A percentile compares a stretch with the other conserved stretches of the same genome.
Evolutionary conservation across 139 green algal genomes (phyloP).

Genomic region (Prasinococcaceae sp.): DNA sequence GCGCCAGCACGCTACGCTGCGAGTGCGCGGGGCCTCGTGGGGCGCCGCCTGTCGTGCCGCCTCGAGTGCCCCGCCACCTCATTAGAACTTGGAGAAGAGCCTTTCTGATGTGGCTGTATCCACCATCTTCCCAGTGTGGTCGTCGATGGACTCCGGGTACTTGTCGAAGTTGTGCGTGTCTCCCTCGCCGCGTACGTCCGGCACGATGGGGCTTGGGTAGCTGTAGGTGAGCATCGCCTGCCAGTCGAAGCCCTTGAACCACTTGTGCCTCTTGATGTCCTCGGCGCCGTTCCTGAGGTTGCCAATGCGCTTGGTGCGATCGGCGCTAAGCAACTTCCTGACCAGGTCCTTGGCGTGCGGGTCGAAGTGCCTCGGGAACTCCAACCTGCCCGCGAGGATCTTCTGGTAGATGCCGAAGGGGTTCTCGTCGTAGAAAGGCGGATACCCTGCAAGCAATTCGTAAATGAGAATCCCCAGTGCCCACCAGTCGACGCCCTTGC

Average conservation of each 20-base stretch:
- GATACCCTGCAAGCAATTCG: constrained; percentile 61
- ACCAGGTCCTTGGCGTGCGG: constrained; percentile 33
- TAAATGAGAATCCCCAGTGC: constrained; percentile 68
- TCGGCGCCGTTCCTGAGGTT: constrained; percentile 12
- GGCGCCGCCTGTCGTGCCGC: no score
- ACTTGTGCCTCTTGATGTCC: constrained; percentile 46
- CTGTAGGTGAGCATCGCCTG: constrained; percentile 21
- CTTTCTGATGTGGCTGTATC: no score
- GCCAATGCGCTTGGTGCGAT: constrained; percentile 27
- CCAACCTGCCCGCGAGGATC: constrained; percentile 40
- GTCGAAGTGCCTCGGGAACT: constrained; percentile 31
- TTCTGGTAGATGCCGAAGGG: constrained; percentile 37
- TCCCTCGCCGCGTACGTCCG: not conserved
- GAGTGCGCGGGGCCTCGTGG: no score
- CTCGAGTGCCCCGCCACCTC: no score
- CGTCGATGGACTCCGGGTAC: constrained; percentile 8
- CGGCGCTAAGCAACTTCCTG: constrained; percentile 29
- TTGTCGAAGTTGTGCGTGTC: constrained; percentile 18
- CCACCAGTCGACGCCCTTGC: constrained; percentile 62
- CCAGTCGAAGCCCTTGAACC: constrained; percentile 48
- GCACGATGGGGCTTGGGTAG: not conserved
- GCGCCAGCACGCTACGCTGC: no score
- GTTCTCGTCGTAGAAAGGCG: constrained; percentile 64
- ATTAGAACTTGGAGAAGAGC: no score
- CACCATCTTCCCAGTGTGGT: not conserved